Evolutionary conservation across 2,329 filamentous ascomycete genomes (phyloP).

Genomic region (Botrytis fabae): DNA sequence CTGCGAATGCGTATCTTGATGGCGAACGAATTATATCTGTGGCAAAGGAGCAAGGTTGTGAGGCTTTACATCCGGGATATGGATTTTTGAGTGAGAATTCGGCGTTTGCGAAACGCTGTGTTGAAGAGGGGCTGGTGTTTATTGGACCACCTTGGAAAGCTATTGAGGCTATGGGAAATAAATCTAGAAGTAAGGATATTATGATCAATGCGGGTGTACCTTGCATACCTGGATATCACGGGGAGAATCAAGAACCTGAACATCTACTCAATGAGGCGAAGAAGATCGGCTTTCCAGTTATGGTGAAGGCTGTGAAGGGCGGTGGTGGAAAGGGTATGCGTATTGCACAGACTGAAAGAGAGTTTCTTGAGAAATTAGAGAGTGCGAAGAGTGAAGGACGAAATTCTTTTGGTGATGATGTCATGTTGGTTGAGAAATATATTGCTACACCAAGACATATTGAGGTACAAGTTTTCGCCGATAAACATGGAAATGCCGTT

Average conservation of each 20-base stretch:
- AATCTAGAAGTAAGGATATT: constrained; percentile 90
- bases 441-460: constrained; percentile 79
- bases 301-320: constrained; percentile 77
- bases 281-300: constrained; percentile 67
- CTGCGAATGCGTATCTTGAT: constrained; percentile 85
- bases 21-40: constrained; percentile 88
- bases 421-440: constrained; percentile 83
- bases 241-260: constrained; percentile 70
- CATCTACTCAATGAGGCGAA: constrained; percentile 67
- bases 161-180: constrained; percentile 89
- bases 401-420: constrained; percentile 80
- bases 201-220: constrained; percentile 95
- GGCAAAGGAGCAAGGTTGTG: constrained; percentile 81
- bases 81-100: constrained; percentile 95
- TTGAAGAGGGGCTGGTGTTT: constrained; percentile 87
- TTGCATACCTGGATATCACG: constrained; percentile 95
- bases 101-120: constrained; percentile 82
- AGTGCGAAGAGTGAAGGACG: constrained; percentile 74
- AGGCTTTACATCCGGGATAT: constrained; percentile 94
- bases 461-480: constrained; percentile 88
- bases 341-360: constrained; percentile 66
- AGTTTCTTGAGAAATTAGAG: constrained; percentile 69
- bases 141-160: constrained; percentile 86
- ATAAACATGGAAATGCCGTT: constrained; percentile 74
- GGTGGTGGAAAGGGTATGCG: constrained; percentile 86